Base-by-base conservation (phyloP, 2,329 filamentous ascomycete genomes). In the Neonectria hederae region DNA sequence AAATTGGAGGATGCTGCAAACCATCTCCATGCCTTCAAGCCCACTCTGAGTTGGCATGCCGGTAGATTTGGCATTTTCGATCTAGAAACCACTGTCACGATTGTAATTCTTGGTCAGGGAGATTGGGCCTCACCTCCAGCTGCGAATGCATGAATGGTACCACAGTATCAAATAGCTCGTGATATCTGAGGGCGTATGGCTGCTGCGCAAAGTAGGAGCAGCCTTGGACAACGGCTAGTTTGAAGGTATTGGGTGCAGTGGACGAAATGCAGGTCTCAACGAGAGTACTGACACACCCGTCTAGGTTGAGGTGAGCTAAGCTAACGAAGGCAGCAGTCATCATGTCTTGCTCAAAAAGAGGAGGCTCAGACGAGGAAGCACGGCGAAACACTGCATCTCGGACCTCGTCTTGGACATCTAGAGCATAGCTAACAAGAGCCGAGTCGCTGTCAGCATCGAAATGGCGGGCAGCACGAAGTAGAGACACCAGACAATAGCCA, bases 341-440 rank as follows among this genome's bases (percentile, higher is more conserved):
- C 72, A 90, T 82, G 63, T 89, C 85, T 74, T 87, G 86, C 62
- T 90, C 88, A 68, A 90, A 87, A 30, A 81, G 76, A 24, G 79
- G 75, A n/a, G 79, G 77, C 26, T 89, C 84, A 42, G 80, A 74
- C 11, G 82, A 76, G 3, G 82, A 76, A 49, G 83, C 79, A 35
- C 83, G 84, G 60, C 86, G 84, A 70, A 91, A 91, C 5, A 91
- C 85, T 51, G 88, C 87, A 71, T 90, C 89, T 51, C 84, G 83
- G 51, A 92, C 84, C 75, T 92, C 89, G 70, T 90, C 88, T 71
- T 91, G 89, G 9, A 92, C 86, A 74, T 92, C 89, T 76, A 91
- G 82, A 42, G 89, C 89, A 74, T 89, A 92, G 74, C 88, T 90
- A 63, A 90, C 82, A 62, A 90, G 80, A 2, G 86, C 86, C 11